Evolutionary conservation across 1,284 basidiomycete species (phyloP).

Genomic region (Malassezia brasiliensis): DNA sequence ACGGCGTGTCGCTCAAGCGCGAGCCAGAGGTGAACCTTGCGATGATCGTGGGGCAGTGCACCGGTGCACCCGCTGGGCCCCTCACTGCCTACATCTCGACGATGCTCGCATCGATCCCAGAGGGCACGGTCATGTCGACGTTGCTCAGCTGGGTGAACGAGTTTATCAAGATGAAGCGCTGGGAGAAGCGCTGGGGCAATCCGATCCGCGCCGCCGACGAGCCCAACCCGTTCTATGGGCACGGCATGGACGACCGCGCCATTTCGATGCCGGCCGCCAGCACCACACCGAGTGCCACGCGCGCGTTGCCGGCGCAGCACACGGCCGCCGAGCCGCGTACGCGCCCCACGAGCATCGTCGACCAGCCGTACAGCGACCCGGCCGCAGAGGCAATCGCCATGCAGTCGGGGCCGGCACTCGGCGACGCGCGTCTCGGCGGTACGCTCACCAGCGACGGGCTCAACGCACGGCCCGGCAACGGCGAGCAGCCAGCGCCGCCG

Average conservation of each 20-base stretch:
- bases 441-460: too few relatives aligned
- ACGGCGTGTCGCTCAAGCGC: conserved; percentile 28
- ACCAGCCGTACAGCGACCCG: neutral
- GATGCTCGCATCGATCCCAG: conserved; percentile 36
- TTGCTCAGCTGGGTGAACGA: conserved; percentile 32
- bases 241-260: conserved; percentile 14
- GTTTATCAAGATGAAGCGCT: conserved; percentile 36
- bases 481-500: too few relatives aligned
- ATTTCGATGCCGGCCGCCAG: conserved; percentile 1
- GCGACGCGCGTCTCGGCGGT: too few relatives aligned
- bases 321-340: too few relatives aligned
- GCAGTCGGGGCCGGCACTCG: too few relatives aligned
- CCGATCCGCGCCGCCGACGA: conserved; percentile 45
- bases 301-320: too few relatives aligned
- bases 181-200: conserved; percentile 44
- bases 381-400: neutral
- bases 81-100: conserved; percentile 42
- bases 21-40: conserved; percentile 34
- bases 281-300: too few relatives aligned
- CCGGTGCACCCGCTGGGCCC: conserved; percentile 45
- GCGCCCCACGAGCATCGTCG: neutral
- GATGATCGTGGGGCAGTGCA: conserved; percentile 45
- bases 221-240: conserved; percentile 42
- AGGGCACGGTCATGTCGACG: conserved; percentile 31
- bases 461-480: too few relatives aligned